Evolutionary conservation across 257 asterid genomes (phyloP).

Genomic region (Solanum rostratum): DNA sequence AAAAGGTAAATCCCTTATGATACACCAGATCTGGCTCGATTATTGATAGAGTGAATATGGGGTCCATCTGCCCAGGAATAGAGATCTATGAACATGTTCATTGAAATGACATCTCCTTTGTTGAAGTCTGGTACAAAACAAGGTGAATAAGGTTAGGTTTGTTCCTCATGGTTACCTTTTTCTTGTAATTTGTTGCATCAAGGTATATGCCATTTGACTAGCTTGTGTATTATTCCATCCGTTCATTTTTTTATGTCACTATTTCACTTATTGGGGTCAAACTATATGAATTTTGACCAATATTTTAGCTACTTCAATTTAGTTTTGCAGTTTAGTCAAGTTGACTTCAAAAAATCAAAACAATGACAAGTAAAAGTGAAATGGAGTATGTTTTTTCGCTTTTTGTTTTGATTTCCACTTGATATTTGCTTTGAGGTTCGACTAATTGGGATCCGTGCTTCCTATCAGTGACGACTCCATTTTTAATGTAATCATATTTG

Average conservation of each 20-base stretch:
- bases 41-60: not conserved
- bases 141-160: not conserved
- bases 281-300: no score
- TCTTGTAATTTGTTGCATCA: not conserved
- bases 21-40: no score
- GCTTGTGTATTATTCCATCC: no score
- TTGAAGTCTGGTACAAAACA: not conserved
- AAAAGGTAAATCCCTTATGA: no score
- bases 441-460: not conserved
- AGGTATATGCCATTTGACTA: not conserved
- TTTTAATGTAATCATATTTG: not conserved
- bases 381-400: not conserved
- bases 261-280: no score
- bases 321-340: no score
- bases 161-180: not conserved
- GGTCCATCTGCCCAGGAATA: not conserved
- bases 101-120: not conserved
- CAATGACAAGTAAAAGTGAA: no score
- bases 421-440: not conserved
- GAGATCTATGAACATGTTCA: not conserved
- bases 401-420: not conserved
- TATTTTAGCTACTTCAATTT: no score
- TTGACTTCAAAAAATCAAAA: no score
- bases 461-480: not conserved
- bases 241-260: no score